Conservation (phyloP, 1,284 basidiomycete genomes). For the Kalmanozyma brasiliensis region DNA sequence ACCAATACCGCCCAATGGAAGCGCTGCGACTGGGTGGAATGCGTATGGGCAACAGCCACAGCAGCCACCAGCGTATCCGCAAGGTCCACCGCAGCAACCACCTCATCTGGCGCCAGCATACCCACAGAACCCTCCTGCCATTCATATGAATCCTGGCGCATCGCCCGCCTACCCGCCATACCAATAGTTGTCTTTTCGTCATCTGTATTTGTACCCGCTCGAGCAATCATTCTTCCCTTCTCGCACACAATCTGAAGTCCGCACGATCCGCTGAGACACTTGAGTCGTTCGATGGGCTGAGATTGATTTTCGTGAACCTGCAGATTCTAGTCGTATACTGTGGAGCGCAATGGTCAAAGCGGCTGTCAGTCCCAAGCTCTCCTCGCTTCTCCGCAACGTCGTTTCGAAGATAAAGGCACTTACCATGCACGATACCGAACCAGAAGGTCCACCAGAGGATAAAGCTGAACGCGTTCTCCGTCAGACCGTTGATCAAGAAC, state of each 20-base stretch:
- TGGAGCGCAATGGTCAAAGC: too few relatives aligned
- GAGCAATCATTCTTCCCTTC: slow-evolving; percentile 1
- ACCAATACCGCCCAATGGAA: slow-evolving; percentile 7
- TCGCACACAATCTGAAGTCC: too few relatives aligned
- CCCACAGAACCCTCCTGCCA: slow-evolving; percentile 18
- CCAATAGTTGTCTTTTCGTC: slow-evolving; percentile 8
- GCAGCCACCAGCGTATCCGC: slow-evolving; percentile 10
- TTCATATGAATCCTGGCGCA: slow-evolving; percentile 27
- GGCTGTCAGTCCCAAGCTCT: background rate
- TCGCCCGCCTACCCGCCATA: slow-evolving; percentile 29
- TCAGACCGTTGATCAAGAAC: slow-evolving; percentile 34
- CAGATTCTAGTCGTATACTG: slow-evolving; percentile 18
- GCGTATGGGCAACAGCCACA: slow-evolving; percentile 12
- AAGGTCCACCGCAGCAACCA: slow-evolving; percentile 9
- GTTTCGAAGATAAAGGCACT: slow-evolving; percentile 10
- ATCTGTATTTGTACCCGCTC: slow-evolving; percentile 25
- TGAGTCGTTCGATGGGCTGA: too few relatives aligned
- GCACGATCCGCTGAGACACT: too few relatives aligned
- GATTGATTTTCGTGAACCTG: too few relatives aligned
- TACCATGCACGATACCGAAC: slow-evolving; percentile 65
- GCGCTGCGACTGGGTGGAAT: slow-evolving; percentile 9
- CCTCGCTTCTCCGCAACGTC: background rate
- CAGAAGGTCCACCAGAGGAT: slow-evolving; percentile 67
- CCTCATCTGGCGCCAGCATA: slow-evolving; percentile 6
- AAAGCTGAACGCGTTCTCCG: slow-evolving; percentile 62